Evolutionary conservation across 176 grass and related monocot genomes (phyloP), one percentile per base, ranked within the genome.

Genomic region (Microstegium vimineum): DNA sequence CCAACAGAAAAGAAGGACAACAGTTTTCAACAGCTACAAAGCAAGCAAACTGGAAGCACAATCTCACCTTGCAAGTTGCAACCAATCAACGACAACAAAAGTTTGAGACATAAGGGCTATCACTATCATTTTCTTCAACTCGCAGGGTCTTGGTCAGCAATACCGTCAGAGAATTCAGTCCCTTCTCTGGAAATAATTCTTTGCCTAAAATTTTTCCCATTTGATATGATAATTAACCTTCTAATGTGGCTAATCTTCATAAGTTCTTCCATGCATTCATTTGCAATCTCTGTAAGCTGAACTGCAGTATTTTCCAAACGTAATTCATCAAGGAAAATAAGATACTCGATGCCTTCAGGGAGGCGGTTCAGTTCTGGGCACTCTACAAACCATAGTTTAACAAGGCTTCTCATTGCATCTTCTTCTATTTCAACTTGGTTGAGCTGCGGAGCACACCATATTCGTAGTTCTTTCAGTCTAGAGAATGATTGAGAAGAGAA

Each of bases 401-500:
- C 64, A 20, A 66, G 64, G 17, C 17, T 35, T 66, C 34, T 32
- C 32, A 36, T 3, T 20, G 64, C 64, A 36, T 18, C 17, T 22
- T 36, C 32, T 22, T 66, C 64, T 66, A 66, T 66, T 66, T 66
- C 7, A 4, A 66, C 32, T 22, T 20, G 32, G 64, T 22, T 66
- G 16, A 66, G 64, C 16, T 36, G 32, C 2, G 3, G 18, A 37
- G 65, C 17, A 22, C 33, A 9, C 3, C 1, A 2, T 37, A 67
- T 10, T 10, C 20, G 6, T 22, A 67, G 4, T 57, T 22, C n/a
- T 25, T 43, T 49, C 9, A 84, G 36, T 56, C 71, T 88, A 0
- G 66, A n/a, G 41, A 88, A 88, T 17, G 65, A 84, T 18, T 56
- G 27, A 13, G 20, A 23, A 8, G 10, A 10, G n/a, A 88, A 84